These are phyloP conservation scores for Pseudomicrostroma phylloplanum DNA, from an alignment of 1,284 basidiomycete species.

Conservation along the genomic window DNA sequence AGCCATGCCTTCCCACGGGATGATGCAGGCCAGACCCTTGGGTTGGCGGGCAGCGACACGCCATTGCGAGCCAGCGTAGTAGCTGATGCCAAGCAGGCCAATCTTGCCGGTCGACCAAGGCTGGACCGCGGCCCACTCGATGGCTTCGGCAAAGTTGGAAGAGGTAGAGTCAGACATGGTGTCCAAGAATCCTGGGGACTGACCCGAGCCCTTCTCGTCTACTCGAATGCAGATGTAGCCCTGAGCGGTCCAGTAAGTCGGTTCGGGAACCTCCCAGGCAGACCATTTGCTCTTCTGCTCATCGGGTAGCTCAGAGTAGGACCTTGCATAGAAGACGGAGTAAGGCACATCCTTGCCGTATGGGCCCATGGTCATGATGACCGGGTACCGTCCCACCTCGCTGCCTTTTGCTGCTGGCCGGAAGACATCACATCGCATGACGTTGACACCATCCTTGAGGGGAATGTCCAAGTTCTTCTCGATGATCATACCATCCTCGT, in stretches of 20 bases:
- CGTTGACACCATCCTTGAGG: slow-evolving; percentile 35
- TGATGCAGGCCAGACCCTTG: slow-evolving; percentile 48
- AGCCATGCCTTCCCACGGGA: slow-evolving; percentile 15
- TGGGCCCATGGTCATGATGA: slow-evolving; percentile 31
- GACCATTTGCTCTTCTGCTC: slow-evolving; percentile 43
- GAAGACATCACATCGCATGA: slow-evolving; percentile 46
- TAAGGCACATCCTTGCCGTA: no score
- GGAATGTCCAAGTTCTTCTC: slow-evolving; percentile 48
- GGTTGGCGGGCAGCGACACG: slow-evolving; percentile 48
- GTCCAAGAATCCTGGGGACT: slow-evolving; percentile 44
- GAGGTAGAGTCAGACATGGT: slow-evolving; percentile 45
- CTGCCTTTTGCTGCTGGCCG: slow-evolving; percentile 23
- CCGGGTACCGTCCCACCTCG: slow-evolving; percentile 31
- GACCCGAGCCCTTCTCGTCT: slow-evolving; percentile 48
- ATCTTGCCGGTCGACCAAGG: slow-evolving; percentile 48
- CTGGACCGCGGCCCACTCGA: slow-evolving; percentile 28
- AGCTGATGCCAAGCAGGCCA: slow-evolving; percentile 49
- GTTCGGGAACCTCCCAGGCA: slow-evolving; percentile 50
- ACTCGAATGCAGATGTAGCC: slow-evolving; percentile 20
- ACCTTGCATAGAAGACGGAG: slow-evolving; percentile 32
- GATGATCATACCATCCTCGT: slow-evolving; percentile 15
- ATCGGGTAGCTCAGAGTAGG: slow-evolving; percentile 40
- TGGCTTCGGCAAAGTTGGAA: slow-evolving; percentile 38
- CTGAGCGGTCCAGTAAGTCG: slow-evolving; percentile 45
- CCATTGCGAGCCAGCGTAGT: slow-evolving; percentile 50